phyloP scores from a whole-genome alignment of 1,139 yeast genomes.

The Yamadazyma oceani region DNA sequence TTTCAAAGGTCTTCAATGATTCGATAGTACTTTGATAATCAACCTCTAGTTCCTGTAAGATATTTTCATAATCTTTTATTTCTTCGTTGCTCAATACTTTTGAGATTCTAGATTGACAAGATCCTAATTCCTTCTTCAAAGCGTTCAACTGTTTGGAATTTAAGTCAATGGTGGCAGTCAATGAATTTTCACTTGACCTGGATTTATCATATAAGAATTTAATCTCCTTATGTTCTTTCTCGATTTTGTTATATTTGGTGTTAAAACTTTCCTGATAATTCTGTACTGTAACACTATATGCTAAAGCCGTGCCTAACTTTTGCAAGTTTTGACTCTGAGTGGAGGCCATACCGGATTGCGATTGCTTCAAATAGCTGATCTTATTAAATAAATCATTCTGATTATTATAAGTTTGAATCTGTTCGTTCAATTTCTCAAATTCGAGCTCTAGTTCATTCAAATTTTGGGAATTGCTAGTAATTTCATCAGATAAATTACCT shows the following conservation, averaged over 20 bases:
- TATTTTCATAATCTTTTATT: conserved; percentile 49
- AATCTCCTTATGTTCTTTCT: conserved; percentile 10
- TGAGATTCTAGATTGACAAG: conserved; percentile 22
- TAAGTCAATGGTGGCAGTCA: conserved; percentile 15
- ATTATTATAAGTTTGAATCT: conserved; percentile 51
- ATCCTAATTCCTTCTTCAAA: conserved; percentile 15
- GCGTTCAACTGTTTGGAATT: conserved; percentile 13
- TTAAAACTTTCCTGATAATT: conserved; percentile 22
- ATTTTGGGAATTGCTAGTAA: conserved; percentile 38
- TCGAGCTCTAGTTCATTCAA: conserved; percentile 50
- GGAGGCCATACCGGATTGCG: conserved; percentile 6
- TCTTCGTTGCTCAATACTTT: conserved; percentile 41
- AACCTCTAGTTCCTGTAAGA: conserved; percentile 56
- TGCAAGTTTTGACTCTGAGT: conserved; percentile 14
- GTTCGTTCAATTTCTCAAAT: conserved; percentile 53
- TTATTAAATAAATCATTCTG: conserved; percentile 62
- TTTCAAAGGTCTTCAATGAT: conserved; percentile 62
- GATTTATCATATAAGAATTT: conserved; percentile 12
- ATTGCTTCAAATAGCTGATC: conserved; percentile 36
- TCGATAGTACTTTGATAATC: conserved; percentile 60
- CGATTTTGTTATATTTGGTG: conserved; percentile 12
- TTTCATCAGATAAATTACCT: conserved; percentile 31
- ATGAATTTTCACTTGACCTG: conserved; percentile 15
- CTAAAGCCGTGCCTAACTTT: conserved; percentile 10
- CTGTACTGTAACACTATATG: conserved; percentile 23